Evolutionary conservation across 2,329 filamentous ascomycete genomes (phyloP), one percentile per base, ranked within the genome.

Genomic region (Pseudocercospora crystallina): DNA sequence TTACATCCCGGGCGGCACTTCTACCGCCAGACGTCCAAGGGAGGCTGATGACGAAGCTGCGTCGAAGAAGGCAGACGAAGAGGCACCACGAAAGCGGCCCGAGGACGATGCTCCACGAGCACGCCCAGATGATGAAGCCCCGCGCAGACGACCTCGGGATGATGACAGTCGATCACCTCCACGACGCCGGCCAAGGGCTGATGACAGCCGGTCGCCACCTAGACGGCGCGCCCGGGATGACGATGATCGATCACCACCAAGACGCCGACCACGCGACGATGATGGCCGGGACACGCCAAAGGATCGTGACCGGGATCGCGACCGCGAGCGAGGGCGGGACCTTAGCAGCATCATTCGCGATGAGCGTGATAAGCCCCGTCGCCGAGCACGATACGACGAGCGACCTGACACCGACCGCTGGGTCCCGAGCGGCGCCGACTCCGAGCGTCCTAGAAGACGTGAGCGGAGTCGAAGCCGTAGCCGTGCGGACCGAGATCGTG

Each of bases 1-100:
- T 5, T 72, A 72, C 49, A 63, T 72, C 5, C 71, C 71, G 38
- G 66, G 69, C 20, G 65, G 68, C 26, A 58, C 43, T 36, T 44
- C 45, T 42, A 38, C 48, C 14, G 51, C 45, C 42, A 34, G 52
- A 45, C 31, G 36, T 34, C 7, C 34, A 30, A 15, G 49, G 39
- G 29, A 49, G 36, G 41, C 35, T 15, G 47, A 53, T 17, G 43
- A 72, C 7, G 73, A 70, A 14, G 40, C 34, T 20, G 44, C 20
- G 3, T 26, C 20, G 20, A 26, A 26, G 20, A 26, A 26, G 7
- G 37, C 44, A 42, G 55, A 26, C 20, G 20, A 26, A 7, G 20
- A 26, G 7, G 20, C 20, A 26, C 20, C 20, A 7, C 20, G 20
- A 26, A 26, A 26, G 20, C 20, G 20, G 20, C 20, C 20, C 4